phyloP scores from a whole-genome alignment of 2,329 filamentous ascomycete species.

The Penicillium sp. region DNA sequence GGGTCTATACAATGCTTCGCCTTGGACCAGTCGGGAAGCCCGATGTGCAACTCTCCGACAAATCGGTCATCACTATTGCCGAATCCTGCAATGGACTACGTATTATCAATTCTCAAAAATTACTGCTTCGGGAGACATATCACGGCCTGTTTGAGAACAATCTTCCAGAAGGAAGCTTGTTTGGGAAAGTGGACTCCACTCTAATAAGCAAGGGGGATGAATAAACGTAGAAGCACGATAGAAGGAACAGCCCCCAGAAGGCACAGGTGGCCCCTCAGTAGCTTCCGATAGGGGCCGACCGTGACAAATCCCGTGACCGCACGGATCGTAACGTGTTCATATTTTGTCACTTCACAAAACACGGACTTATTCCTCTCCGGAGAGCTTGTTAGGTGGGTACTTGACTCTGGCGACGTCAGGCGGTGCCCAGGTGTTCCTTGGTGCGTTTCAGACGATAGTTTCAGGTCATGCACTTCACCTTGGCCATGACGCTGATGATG shows the following conservation, averaged over 20 bases:
- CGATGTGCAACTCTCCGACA: not conserved
- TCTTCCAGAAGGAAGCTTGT: not conserved
- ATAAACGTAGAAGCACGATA: not conserved
- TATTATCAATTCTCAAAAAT: not conserved
- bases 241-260: not conserved
- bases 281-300: not conserved
- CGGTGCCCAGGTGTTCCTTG: not conserved
- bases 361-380: not conserved
- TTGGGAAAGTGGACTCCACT: not conserved
- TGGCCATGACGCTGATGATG: not conserved
- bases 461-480: not conserved
- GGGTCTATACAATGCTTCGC: not conserved
- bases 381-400: not conserved
- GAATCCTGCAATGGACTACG: not conserved
- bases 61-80: not conserved
- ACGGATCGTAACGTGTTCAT: not conserved
- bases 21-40: not conserved
- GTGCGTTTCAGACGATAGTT: not conserved
- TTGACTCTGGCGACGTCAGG: not conserved
- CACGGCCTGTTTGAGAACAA: not conserved
- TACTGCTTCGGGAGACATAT: not conserved
- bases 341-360: not conserved
- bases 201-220: not conserved
- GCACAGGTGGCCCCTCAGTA: not conserved
- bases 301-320: not conserved